Base-by-base conservation (phyloP, 2,329 filamentous ascomycete genomes). In the Tolypocladium sp. region DNA sequence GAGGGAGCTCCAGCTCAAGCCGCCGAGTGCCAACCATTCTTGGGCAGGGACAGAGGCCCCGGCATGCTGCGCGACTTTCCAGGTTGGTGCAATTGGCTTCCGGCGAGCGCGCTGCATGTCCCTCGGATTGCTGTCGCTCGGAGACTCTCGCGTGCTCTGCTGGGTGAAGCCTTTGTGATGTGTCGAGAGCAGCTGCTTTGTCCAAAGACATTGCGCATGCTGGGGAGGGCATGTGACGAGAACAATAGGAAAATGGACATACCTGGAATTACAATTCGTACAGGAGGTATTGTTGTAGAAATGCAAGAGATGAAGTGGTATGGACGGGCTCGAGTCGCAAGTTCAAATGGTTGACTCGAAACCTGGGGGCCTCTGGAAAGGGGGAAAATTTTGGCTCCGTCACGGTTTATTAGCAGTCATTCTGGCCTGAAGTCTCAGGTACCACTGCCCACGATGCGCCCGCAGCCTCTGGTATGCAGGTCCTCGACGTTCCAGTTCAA, bases 371-470 rank as follows among this genome's bases (percentile, higher is more conserved):
- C 15, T 53, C 27, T 40, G 46, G 41, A 59, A 69, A 63, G 61
- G 63, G 61, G 60, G 66, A 69, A 71, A 71, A 66, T 67, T 68
- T 71, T 68, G 65, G 62, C 60, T 61, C 59, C 57, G 30, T 22
- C 10, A 30, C 30, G 30, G 30, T 8, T 53, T 30, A 35, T 35
- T 35, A 53, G 10, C 59, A 53, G 58, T 59, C 15, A 35, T 69
- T 66, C 62, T 60, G 63, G 71, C 70, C 71, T 72, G 69, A 73
- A 68, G 66, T 71, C 65, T 73, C 67, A 72, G 69, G 71, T 70
- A 67, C 62, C 55, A 4, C 15, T 25, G 25, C 2, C 17, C 30
- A 15, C 9, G 30, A 22, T 12, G 27, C 33, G 12, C 30, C 17
- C 33, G 20, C 20, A 12, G 20, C 2, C 30, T 37, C 49, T 7